Conservation (phyloP, 305 asterid species). For the Withania somnifera region DNA sequence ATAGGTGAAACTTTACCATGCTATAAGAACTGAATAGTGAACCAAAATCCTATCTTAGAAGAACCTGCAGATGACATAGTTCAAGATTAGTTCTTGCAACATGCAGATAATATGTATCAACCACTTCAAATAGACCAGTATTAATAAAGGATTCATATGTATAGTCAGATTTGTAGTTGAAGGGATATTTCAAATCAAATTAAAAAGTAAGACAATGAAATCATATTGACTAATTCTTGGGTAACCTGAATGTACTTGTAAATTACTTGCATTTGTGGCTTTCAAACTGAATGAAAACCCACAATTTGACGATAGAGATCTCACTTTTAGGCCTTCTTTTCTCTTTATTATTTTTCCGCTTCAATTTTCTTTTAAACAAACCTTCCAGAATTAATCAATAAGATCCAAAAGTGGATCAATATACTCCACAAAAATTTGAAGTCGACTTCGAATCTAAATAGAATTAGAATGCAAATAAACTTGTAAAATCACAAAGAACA, state of each 20-base stretch:
- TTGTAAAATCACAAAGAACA: neutral
- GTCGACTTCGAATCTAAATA: neutral
- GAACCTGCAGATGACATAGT: neutral
- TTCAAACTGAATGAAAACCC: neutral
- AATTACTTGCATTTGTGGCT: neutral
- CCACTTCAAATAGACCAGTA: neutral
- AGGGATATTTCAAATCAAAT: neutral
- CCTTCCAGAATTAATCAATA: neutral
- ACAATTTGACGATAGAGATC: neutral
- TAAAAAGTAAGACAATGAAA: neutral
- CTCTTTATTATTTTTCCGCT: neutral
- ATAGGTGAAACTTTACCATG: constrained; percentile 3
- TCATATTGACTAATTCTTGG: neutral
- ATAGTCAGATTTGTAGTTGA: neutral
- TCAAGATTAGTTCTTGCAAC: neutral
- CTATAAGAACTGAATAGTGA: neutral
- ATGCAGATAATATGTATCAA: neutral
- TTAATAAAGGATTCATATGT: neutral
- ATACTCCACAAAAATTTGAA: neutral
- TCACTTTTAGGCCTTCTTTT: neutral
- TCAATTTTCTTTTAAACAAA: neutral
- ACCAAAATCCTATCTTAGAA: neutral
- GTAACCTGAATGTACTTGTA: neutral
- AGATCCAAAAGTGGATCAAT: neutral
- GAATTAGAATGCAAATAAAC: neutral